phyloP scores from a whole-genome alignment of 768 basidiomycete genomes.

The Hygrophorus russula region DNA sequence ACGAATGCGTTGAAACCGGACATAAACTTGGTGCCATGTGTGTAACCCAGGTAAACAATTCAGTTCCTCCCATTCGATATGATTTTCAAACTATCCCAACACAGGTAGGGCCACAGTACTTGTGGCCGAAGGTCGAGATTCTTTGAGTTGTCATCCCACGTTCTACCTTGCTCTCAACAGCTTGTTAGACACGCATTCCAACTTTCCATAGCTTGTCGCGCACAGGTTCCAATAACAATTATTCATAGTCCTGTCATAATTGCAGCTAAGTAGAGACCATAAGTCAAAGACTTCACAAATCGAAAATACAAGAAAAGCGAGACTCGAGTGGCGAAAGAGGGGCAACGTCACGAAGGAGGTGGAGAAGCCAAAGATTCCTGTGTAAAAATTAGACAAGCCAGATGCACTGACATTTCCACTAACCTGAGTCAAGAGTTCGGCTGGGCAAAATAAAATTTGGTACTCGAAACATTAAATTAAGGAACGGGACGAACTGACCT shows the following conservation, averaged over 20 bases:
- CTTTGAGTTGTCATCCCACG: conserved; percentile 13
- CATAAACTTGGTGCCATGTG: conserved; percentile 82
- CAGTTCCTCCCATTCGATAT: background rate
- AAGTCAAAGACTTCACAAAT: background rate
- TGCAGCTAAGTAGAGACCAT: conserved; percentile 1
- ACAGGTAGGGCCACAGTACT: conserved; percentile 40
- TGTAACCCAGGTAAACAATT: conserved; percentile 55
- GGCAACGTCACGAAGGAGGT: conserved; percentile 34
- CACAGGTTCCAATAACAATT: background rate
- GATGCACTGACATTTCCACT: conserved; percentile 7
- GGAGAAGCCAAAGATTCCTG: conserved; percentile 63
- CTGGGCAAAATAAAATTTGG: conserved; percentile 15
- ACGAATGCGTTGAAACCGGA: conserved; percentile 72
- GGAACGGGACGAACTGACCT: conserved; percentile 26
- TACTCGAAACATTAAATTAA: background rate
- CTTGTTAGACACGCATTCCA: conserved; percentile 13
- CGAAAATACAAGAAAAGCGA: background rate
- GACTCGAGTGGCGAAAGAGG: conserved; percentile 1
- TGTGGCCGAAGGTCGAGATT: conserved; percentile 38
- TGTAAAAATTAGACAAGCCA: conserved; percentile 4
- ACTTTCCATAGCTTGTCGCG: background rate
- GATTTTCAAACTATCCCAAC: background rate
- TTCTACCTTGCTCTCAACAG: conserved; percentile 16
- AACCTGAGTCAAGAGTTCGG: conserved; percentile 56
- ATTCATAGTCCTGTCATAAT: conserved; percentile 2